Percentiles rank a stretch among this genome's conserved stretches.
Conservation (phyloP, 2,329 filamentous ascomycete genomes). For the Setomelanomma holmii region DNA sequence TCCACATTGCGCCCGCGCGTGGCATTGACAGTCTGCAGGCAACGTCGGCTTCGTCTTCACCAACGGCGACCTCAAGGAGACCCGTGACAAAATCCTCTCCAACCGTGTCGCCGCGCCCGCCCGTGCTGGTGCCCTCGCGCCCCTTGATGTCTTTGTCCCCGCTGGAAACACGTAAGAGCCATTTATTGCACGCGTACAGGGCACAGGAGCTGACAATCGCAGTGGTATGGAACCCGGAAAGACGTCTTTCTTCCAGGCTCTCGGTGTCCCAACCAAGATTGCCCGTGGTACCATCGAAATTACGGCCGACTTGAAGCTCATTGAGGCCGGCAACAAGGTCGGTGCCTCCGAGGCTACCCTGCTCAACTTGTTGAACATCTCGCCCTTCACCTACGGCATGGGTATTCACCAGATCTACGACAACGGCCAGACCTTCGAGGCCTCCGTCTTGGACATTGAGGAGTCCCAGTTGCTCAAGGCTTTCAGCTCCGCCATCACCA, state of each 20-base stretch:
- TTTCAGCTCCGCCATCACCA: slow-evolving; percentile 80
- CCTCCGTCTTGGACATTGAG: slow-evolving; percentile 87
- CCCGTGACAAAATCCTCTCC: slow-evolving; percentile 90
- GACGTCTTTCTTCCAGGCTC: slow-evolving; percentile 99
- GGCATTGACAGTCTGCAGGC: slow-evolving; percentile 54
- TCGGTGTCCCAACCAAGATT: slow-evolving; percentile 99
- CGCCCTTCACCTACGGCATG: slow-evolving; percentile 82
- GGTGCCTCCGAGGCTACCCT: slow-evolving; percentile 98
- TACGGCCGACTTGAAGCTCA: slow-evolving; percentile 95
- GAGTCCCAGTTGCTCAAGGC: slow-evolving; percentile 91
- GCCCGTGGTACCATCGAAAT: slow-evolving; percentile 99
- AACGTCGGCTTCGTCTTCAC: slow-evolving; percentile 99
- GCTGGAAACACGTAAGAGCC: slow-evolving; percentile 82
- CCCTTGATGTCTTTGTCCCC: slow-evolving; percentile 90
- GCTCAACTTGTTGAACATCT: slow-evolving; percentile 99
- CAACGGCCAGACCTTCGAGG: slow-evolving; percentile 88
- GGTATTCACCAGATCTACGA: slow-evolving; percentile 96
- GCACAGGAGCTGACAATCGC: slow-evolving; percentile 20
- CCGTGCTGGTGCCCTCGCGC: slow-evolving; percentile 96
- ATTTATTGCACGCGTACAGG: not conserved
- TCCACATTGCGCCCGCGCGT: slow-evolving; percentile 1
- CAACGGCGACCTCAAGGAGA: slow-evolving; percentile 90
- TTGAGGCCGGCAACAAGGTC: slow-evolving; percentile 92
- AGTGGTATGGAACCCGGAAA: slow-evolving; percentile 99
- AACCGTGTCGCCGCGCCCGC: slow-evolving; percentile 98